phyloP scores from a whole-genome alignment of 1,284 basidiomycete species.

The Trichosporon sp. region DNA sequence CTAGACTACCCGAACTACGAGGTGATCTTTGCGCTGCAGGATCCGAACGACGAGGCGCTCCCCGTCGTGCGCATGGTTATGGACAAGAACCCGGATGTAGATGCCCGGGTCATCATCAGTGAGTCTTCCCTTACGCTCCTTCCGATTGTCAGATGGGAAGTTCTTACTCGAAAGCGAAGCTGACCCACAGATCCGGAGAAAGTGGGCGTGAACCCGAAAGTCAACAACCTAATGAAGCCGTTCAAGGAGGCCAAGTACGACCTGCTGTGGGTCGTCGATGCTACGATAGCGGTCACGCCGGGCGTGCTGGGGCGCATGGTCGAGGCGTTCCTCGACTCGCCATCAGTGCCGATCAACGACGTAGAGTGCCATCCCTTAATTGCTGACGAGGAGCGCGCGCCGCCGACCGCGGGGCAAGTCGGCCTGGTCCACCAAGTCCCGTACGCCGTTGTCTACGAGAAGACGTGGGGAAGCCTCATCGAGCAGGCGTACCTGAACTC shows the following conservation, averaged over 20 bases:
- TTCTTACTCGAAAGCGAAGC: no score
- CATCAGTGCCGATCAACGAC: conserved; percentile 22
- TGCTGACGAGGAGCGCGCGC: conserved; percentile 24
- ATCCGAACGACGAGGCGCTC: conserved; percentile 74
- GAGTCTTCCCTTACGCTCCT: conserved; percentile 30
- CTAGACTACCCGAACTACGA: conserved; percentile 86
- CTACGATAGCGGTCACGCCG: conserved; percentile 73
- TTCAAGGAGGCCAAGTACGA: conserved; percentile 77
- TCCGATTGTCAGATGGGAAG: no score
- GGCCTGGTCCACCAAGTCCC: conserved; percentile 96
- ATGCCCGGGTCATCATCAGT: conserved; percentile 71
- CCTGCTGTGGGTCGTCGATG: conserved; percentile 95
- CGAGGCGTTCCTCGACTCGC: conserved; percentile 53
- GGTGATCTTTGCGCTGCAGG: conserved; percentile 77
- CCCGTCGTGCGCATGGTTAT: conserved; percentile 68
- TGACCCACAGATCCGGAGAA: conserved; percentile 42
- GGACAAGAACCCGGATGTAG: conserved; percentile 62
- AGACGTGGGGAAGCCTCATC: conserved; percentile 67
- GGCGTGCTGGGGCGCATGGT: conserved; percentile 83
- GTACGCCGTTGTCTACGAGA: conserved; percentile 68
- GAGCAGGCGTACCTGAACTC: conserved; percentile 95
- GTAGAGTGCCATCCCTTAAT: conserved; percentile 31
- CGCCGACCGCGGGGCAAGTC: conserved; percentile 50
- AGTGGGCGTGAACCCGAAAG: conserved; percentile 91
- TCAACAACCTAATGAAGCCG: conserved; percentile 88